These are phyloP conservation scores for Lepidium didymum DNA, from an alignment of 345 rosid genomes.

Conservation along the genomic window DNA sequence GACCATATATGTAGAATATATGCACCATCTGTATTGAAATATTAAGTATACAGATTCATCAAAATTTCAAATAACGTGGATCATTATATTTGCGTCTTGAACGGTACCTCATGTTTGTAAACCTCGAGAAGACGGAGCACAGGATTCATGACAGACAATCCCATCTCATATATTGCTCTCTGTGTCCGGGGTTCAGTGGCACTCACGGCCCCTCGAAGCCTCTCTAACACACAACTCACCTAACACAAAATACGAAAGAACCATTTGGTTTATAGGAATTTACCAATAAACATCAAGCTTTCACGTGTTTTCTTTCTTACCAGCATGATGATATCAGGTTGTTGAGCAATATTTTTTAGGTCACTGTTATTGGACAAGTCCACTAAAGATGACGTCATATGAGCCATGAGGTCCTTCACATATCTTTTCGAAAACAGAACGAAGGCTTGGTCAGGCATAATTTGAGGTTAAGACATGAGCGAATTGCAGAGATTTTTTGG, in stretches of 20 bases:
- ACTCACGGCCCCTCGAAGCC: slow-evolving; percentile 94
- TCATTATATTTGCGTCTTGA: neutral
- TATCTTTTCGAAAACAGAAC: slow-evolving; percentile 45
- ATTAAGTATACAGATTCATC: neutral
- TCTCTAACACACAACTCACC: slow-evolving; percentile 86
- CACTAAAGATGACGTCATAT: slow-evolving; percentile 58
- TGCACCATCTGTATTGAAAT: neutral
- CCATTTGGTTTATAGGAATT: slow-evolving; percentile 8
- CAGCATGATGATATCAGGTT: slow-evolving; percentile 73
- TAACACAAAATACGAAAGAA: slow-evolving; percentile 33
- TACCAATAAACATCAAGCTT: neutral
- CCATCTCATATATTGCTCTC: slow-evolving; percentile 88
- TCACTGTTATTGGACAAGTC: slow-evolving; percentile 68
- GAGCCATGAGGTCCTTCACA: slow-evolving; percentile 73
- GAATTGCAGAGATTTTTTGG: slow-evolving; percentile 5
- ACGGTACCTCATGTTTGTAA: slow-evolving; percentile 87
- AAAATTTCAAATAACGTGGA: neutral
- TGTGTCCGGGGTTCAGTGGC: slow-evolving; percentile 95
- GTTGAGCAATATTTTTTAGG: slow-evolving; percentile 71
- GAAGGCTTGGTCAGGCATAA: slow-evolving; percentile 23
- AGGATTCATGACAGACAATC: slow-evolving; percentile 63
- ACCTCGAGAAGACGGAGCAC: slow-evolving; percentile 79
- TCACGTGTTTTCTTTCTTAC: slow-evolving; percentile 38
- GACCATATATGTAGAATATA: neutral
- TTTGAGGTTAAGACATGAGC: neutral